These are phyloP conservation scores for Coemansia aciculifera DNA, from an alignment of 192 early-diverging fungal species.

Conservation along the genomic window DNA sequence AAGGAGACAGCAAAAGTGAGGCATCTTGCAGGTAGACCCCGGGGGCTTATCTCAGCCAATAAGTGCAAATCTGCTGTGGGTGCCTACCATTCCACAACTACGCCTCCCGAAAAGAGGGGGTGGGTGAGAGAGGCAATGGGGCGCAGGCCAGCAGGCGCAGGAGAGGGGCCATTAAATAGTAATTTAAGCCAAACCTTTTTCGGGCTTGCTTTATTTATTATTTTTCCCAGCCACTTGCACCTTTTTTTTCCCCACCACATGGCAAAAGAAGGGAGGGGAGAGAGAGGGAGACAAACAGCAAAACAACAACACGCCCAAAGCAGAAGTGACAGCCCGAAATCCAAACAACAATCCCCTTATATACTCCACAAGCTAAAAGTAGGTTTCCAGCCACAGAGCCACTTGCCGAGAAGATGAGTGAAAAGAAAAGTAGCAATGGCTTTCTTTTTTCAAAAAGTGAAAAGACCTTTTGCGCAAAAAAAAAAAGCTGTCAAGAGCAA, in stretches of 20 bases:
- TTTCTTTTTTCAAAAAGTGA: background rate
- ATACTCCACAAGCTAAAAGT: background rate
- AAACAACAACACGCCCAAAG: conserved; percentile 2
- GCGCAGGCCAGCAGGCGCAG: conserved; percentile 1
- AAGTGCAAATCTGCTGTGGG: background rate
- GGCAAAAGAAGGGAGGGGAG: background rate
- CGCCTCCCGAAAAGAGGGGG: background rate
- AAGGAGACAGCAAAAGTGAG: background rate
- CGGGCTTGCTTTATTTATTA: background rate
- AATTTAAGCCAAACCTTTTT: background rate
- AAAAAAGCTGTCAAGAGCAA: background rate
- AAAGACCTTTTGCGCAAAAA: background rate
- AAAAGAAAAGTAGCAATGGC: background rate
- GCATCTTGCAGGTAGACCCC: background rate
- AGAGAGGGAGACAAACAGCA: background rate
- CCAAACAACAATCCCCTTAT: background rate
- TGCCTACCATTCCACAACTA: background rate
- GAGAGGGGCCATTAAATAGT: background rate
- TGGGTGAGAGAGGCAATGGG: background rate
- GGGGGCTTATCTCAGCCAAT: conserved; percentile 3
- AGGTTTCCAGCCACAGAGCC: background rate
- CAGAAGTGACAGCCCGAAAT: background rate
- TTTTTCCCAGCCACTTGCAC: background rate
- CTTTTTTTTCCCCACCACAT: background rate
- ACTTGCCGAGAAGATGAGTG: background rate